A percentile compares a stretch with the other conserved stretches of the same genome.
Conservation (phyloP, 228 moss, liverwort and hornwort genomes). For the Sphagnum magellanicum region DNA sequence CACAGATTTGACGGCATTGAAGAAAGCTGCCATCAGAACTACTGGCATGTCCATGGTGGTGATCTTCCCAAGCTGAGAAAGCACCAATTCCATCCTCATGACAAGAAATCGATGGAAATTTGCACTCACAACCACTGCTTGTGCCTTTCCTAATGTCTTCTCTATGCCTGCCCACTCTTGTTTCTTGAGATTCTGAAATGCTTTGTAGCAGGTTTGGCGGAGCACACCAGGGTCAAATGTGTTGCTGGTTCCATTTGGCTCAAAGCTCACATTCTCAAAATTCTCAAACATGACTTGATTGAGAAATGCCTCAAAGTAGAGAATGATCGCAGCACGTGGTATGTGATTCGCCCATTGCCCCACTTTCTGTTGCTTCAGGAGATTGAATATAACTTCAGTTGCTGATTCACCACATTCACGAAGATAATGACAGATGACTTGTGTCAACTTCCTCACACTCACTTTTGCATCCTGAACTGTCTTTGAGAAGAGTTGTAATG, state of each 20-base stretch:
- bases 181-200: slow-evolving; percentile 13
- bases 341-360: slow-evolving; percentile 21
- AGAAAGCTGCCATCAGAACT: slow-evolving; percentile 22
- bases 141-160: slow-evolving; percentile 15
- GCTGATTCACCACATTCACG: slow-evolving; percentile 31
- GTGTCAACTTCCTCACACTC: slow-evolving; percentile 14
- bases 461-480: slow-evolving; percentile 26
- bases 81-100: slow-evolving; percentile 35
- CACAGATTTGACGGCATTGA: slow-evolving; percentile 31
- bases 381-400: slow-evolving; percentile 25
- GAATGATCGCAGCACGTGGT: slow-evolving; percentile 31
- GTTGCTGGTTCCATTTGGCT: slow-evolving; percentile 31
- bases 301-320: slow-evolving; percentile 45
- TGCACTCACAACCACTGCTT: slow-evolving; percentile 24
- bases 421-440: slow-evolving; percentile 20
- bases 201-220: slow-evolving; percentile 13
- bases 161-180: slow-evolving; percentile 31
- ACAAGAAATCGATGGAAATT: slow-evolving; percentile 34
- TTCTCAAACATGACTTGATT: slow-evolving; percentile 46
- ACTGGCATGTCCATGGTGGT: slow-evolving; percentile 16
- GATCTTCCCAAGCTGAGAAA: slow-evolving; percentile 33
- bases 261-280: slow-evolving; percentile 44
- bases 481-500: slow-evolving; percentile 25
- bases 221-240: slow-evolving; percentile 23
- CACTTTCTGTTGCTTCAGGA: slow-evolving; percentile 40